Base-by-base conservation (phyloP, 2,329 filamentous ascomycete species). In the Penicillium expansum region DNA sequence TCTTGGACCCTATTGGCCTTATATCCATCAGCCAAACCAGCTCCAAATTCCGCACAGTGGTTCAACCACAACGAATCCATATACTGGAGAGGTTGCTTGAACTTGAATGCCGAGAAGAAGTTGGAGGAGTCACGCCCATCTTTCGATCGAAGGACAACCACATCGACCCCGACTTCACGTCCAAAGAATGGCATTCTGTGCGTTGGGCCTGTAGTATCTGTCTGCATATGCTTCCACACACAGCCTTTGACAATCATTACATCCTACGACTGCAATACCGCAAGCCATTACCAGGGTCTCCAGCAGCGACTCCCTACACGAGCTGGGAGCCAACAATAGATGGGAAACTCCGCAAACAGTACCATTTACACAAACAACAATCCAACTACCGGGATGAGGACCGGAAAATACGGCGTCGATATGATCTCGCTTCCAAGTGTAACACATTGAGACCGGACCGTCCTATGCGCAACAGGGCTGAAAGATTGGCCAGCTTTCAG, bases 11-110 rank as follows among this genome's bases (percentile, higher is more conserved):
- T 6, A 30, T 49, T 24, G 44, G 52, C 9, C 48, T 60, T 4
- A 50, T 58, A 33, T 52, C 58, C 11, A 37, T 18, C 9, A 56
- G 52, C 39, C 58, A 60, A 30, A 60, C 55, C 14, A 55, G n/a
- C 18, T 29, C 22, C 13, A 42, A 45, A 11, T 59, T 59, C 14
- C 57, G 54, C 13, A 30, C 38, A 11, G 33, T 53, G 5, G 43
- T 59, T 18, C 37, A 50, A 4, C 57, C 57, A 35, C 27, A 42
- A 13, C 54, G 39, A 38, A 35, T 7, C 7, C 35, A 56, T 41
- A 37, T 58, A 6, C n/a, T 58, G 3, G 55, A 60, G 37, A 48
- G 58, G 33, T 22, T 60, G 14, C 43, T 58, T n/a, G 45, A 47
- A 20, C 43, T 60, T 10, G 58, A 58, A 37, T 58, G 51, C 24